Conservation (phyloP, 768 basidiomycete genomes). For the Russula ochroleuca region DNA sequence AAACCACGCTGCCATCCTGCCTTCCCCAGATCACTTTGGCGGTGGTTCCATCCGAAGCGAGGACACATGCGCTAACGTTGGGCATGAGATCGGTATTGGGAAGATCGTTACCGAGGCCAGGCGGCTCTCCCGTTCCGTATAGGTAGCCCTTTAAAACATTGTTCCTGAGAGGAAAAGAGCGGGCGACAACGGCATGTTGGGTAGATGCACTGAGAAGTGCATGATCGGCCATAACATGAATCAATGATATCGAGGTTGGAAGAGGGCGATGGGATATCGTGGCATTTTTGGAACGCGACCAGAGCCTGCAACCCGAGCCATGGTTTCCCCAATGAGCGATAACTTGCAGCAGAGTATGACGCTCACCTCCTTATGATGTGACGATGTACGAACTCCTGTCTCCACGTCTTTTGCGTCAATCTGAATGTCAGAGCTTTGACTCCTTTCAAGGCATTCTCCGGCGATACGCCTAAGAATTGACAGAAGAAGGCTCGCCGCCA, state of each 20-base stretch:
- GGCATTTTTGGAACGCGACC: conserved; percentile 58
- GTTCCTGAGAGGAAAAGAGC: conserved; percentile 66
- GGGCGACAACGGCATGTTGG: conserved; percentile 65
- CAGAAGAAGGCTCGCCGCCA: conserved; percentile 73
- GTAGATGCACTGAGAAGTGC: conserved; percentile 60
- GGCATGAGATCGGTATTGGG: conserved; percentile 73
- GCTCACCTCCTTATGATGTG: conserved; percentile 52
- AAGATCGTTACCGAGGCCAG: conserved; percentile 62
- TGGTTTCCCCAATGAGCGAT: conserved; percentile 3
- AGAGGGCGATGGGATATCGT: conserved; percentile 63
- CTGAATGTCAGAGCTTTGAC: conserved; percentile 48
- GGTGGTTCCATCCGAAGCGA: conserved; percentile 59
- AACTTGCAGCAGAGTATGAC: conserved; percentile 2
- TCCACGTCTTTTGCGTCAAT: conserved; percentile 59
- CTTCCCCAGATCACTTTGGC: conserved; percentile 74
- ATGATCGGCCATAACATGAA: conserved; percentile 55
- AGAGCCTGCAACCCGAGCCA: conserved; percentile 47
- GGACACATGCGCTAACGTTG: conserved; percentile 53
- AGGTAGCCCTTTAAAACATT: conserved; percentile 67
- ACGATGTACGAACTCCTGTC: conserved; percentile 59
- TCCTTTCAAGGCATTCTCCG: conserved; percentile 52
- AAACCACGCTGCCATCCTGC: conserved; percentile 59
- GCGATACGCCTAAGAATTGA: conserved; percentile 61
- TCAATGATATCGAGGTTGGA: conserved; percentile 49
- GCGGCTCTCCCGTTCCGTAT: conserved; percentile 54